These are phyloP conservation scores for Phycomyces blakesleeanus DNA, from an alignment of 192 early-diverging fungal genomes.

Conservation along the genomic window DNA sequence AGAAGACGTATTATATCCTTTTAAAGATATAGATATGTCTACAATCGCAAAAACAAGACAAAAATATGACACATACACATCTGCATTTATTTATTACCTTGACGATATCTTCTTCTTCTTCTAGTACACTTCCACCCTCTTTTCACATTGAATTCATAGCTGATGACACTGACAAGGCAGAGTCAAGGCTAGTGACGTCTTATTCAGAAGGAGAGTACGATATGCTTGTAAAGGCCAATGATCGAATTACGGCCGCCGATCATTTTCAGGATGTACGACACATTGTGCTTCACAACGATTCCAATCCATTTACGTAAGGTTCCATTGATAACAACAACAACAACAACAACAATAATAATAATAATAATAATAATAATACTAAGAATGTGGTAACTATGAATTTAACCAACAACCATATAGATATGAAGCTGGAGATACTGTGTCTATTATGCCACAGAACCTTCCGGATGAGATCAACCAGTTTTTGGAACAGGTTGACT, in stretches of 20 bases:
- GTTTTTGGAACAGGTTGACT: conserved; percentile 68
- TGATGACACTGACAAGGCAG: conserved; percentile 3
- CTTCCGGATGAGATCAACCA: conserved; percentile 57
- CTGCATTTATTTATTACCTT: conserved; percentile 3
- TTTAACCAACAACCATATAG: too few species aligned
- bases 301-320: conserved; percentile 16
- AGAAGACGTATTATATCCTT: conserved; percentile 43
- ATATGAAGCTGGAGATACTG: conserved; percentile 80
- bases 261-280: conserved; percentile 96
- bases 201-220: conserved; percentile 26
- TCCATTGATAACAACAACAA: too few species aligned
- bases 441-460: conserved; percentile 74
- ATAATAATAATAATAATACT: background rate
- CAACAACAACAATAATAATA: background rate
- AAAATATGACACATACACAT: background rate
- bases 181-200: conserved; percentile 2
- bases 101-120: background rate
- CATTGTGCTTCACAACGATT: conserved; percentile 55
- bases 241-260: conserved; percentile 66
- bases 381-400: too few species aligned
- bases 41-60: too few species aligned
- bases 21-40: too few species aligned
- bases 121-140: conserved; percentile 28
- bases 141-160: conserved; percentile 46
- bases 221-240: conserved; percentile 47